phyloP scores from a whole-genome alignment of 805 yeast genomes.

The Nakazawaea peltata region DNA sequence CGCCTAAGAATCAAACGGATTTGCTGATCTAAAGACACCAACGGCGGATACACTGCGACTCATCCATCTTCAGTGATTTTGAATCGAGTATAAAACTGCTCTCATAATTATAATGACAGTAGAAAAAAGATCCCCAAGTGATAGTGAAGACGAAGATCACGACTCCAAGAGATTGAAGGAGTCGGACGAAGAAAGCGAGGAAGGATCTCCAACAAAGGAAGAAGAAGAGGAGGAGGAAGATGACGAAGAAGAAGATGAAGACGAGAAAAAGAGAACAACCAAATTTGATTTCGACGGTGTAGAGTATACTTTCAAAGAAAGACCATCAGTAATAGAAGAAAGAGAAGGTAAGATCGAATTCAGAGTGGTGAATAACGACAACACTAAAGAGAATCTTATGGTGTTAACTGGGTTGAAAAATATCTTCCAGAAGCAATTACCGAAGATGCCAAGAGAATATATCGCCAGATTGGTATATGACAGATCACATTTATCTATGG shows the following conservation, averaged over 20 bases:
- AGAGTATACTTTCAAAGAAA: conserved; percentile 75
- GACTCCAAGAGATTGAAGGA: background rate
- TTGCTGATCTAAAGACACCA: too few relatives aligned
- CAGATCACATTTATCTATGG: conserved; percentile 89
- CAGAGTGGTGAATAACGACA: conserved; percentile 94
- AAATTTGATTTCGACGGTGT: conserved; percentile 68
- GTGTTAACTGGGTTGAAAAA: conserved; percentile 92
- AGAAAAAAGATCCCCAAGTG: conserved; percentile 3
- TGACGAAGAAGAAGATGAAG: conserved; percentile 27
- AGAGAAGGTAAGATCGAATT: conserved; percentile 89
- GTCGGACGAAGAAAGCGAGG: conserved; percentile 14
- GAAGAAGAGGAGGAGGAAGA: conserved; percentile 21
- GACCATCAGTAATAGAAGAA: conserved; percentile 93
- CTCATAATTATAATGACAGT: too few relatives aligned
- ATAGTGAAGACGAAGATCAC: background rate
- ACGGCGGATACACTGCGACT: too few relatives aligned
- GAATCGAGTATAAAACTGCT: too few relatives aligned
- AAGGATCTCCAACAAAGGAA: conserved; percentile 9
- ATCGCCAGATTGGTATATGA: conserved; percentile 93
- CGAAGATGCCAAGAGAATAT: conserved; percentile 98
- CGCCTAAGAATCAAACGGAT: too few relatives aligned
- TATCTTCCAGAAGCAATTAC: conserved; percentile 93
- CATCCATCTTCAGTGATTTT: too few relatives aligned
- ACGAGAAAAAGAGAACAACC: conserved; percentile 33
- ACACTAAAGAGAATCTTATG: conserved; percentile 77